Evolutionary conservation across 73 alveolate genomes (phyloP).

Genomic region (Tetrahymena borealis): DNA sequence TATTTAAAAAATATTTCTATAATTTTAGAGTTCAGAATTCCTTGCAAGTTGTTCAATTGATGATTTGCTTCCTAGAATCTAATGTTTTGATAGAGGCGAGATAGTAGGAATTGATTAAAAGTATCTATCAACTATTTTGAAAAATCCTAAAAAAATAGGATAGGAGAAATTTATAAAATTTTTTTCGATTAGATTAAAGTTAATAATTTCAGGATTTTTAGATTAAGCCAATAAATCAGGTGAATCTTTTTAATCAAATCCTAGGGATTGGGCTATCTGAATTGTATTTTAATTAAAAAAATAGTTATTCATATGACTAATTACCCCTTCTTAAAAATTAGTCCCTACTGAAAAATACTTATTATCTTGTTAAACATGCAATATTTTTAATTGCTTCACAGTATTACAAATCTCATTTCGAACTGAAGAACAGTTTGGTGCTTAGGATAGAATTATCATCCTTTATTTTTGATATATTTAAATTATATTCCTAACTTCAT

Average conservation of each 20-base stretch:
- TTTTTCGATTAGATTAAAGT: neutral
- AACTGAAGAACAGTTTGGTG: neutral
- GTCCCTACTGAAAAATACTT: neutral
- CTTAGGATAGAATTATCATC: neutral
- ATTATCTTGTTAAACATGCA: neutral
- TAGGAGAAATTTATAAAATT: neutral
- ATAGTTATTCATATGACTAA: neutral
- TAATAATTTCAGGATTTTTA: neutral
- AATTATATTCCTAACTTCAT: neutral
- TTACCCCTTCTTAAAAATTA: neutral
- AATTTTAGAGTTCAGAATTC: neutral
- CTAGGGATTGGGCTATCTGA: neutral
- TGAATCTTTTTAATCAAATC: neutral
- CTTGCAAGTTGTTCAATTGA: neutral
- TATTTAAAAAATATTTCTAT: neutral
- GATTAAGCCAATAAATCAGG: neutral
- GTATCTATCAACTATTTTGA: neutral
- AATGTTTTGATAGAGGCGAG: neutral
- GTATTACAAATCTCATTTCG: neutral
- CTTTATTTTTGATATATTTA: neutral
- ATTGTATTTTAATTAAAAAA: neutral
- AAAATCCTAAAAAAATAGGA: neutral
- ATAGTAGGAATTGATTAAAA: neutral
- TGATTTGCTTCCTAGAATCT: neutral
- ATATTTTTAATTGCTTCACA: neutral